Conservation (phyloP, 306 rosid species). For the Potentilla sterilis region DNA sequence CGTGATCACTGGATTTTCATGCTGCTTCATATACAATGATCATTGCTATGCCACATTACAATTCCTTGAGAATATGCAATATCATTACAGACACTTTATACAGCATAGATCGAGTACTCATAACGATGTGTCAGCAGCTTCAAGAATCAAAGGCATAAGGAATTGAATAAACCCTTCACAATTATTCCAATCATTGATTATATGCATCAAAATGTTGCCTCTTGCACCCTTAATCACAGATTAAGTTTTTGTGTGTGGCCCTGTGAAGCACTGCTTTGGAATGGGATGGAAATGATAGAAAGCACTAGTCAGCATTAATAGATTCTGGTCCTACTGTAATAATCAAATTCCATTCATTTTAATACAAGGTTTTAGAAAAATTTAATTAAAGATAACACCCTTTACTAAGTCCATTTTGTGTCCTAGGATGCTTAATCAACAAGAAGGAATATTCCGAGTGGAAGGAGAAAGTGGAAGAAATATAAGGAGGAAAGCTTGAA, state of each 20-base stretch:
- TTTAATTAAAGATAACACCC: not conserved
- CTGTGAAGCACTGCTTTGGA: constrained; percentile 21
- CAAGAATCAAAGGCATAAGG: not conserved
- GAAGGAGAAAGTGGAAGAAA: constrained; percentile 22
- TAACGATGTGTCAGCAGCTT: constrained; percentile 17
- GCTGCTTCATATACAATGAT: constrained; percentile 23
- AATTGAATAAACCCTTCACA: not conserved
- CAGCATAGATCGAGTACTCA: not conserved
- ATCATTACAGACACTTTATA: not conserved
- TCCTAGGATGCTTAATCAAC: constrained; percentile 57
- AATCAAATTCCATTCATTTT: constrained; percentile 1
- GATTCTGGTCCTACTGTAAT: constrained; percentile 48
- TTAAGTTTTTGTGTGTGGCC: constrained; percentile 29
- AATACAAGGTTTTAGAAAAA: constrained; percentile 3
- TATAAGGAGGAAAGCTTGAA: constrained; percentile 31
- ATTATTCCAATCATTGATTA: constrained; percentile 23
- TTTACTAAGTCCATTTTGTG: constrained; percentile 17
- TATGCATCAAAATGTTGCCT: constrained; percentile 18
- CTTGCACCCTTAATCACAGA: constrained; percentile 23
- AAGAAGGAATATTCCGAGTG: constrained; percentile 38
- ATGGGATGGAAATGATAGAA: constrained; percentile 31
- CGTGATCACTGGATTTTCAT: constrained; percentile 28
- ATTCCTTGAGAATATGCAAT: not conserved
- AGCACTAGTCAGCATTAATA: constrained; percentile 32
- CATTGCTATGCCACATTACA: constrained; percentile 1